A percentile compares a stretch with the other conserved stretches of the same genome.
phyloP scores from a whole-genome alignment of 2,329 filamentous ascomycete species.

The Alternaria ventricosa region DNA sequence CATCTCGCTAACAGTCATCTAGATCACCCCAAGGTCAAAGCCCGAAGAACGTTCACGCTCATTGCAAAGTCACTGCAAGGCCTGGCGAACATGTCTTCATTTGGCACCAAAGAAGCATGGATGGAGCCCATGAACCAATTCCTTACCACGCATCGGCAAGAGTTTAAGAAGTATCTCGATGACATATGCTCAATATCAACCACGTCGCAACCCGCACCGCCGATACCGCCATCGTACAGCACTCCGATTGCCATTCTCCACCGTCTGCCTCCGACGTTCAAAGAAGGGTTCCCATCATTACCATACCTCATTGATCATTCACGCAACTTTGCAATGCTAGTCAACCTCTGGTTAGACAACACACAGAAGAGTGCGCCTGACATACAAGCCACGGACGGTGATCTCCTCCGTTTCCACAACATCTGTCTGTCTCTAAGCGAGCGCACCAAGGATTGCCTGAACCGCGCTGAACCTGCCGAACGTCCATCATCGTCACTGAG shows the following conservation, averaged over 20 bases:
- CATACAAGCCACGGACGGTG: constrained; percentile 51
- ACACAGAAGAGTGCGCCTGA: constrained; percentile 46
- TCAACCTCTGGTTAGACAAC: constrained; percentile 78
- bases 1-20: constrained; percentile 22
- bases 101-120: constrained; percentile 96
- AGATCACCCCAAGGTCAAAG: constrained; percentile 82
- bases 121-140: constrained; percentile 99
- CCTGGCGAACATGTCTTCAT: constrained; percentile 86
- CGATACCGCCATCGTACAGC: constrained; percentile 83
- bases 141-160: constrained; percentile 73
- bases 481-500: constrained; percentile 56
- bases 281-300: constrained; percentile 90
- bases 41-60: constrained; percentile 86
- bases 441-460: constrained; percentile 58
- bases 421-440: constrained; percentile 56
- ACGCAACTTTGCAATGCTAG: constrained; percentile 81
- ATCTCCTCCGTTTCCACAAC: constrained; percentile 58
- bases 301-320: constrained; percentile 92
- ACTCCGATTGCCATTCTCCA: constrained; percentile 90
- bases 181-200: constrained; percentile 82
- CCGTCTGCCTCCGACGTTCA: constrained; percentile 77
- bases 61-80: constrained; percentile 93
- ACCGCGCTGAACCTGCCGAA: constrained; percentile 60
- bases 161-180: constrained; percentile 88
- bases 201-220: constrained; percentile 63